Conservation (phyloP, 495 filamentous ascomycete genomes). For the Hypomontagnella monticulosa region DNA sequence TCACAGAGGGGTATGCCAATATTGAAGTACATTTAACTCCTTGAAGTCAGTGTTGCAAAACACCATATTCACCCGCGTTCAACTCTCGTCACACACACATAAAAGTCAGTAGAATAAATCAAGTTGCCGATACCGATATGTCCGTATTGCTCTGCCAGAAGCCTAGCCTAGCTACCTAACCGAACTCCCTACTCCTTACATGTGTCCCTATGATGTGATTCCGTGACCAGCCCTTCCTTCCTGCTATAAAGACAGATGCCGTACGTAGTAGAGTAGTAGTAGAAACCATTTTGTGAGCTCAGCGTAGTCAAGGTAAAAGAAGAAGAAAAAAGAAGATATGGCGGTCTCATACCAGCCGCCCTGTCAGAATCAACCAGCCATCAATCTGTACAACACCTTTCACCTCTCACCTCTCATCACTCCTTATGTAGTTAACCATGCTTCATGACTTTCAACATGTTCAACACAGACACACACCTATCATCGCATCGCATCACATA, state of each 20-base stretch:
- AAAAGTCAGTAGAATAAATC: slow-evolving; percentile 1
- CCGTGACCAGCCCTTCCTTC: background rate
- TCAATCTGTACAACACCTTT: no score
- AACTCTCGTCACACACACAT: background rate
- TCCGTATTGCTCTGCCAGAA: slow-evolving; percentile 5
- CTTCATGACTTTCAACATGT: no score
- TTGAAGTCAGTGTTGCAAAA: background rate
- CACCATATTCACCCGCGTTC: background rate
- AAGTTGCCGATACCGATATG: slow-evolving; percentile 3
- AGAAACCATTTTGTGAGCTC: no score
- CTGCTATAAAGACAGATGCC: background rate
- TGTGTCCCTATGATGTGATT: slow-evolving; percentile 4
- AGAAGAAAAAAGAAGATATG: background rate
- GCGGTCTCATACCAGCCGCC: background rate
- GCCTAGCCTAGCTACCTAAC: background rate
- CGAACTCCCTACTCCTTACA: slow-evolving; percentile 22
- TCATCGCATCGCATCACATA: no score
- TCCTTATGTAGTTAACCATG: no score
- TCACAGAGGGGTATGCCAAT: no score
- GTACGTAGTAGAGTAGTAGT: no score
- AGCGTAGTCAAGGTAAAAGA: background rate
- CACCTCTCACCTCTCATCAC: no score
- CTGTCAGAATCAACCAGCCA: background rate
- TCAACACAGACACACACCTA: no score
- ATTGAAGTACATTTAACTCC: no score